Evolutionary conservation across 345 rosid genomes (phyloP).

Genomic region (Populus euphratica): DNA sequence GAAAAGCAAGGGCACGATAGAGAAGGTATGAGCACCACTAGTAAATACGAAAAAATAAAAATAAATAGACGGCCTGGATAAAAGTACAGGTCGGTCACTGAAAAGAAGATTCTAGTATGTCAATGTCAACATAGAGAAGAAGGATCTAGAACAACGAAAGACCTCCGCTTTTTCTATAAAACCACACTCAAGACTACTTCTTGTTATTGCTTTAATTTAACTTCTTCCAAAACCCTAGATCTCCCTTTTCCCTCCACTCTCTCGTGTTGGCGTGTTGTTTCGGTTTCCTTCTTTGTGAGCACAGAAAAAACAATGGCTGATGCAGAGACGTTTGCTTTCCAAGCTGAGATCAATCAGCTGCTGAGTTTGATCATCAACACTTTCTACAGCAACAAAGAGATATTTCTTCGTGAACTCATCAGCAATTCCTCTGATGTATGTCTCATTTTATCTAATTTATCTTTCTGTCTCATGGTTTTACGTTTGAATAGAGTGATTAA

Average conservation of each 20-base stretch:
- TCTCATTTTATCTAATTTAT: neutral
- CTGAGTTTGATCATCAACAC: slow-evolving; percentile 4
- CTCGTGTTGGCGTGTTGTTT: neutral
- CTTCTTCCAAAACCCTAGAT: neutral
- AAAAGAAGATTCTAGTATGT: too few relatives aligned
- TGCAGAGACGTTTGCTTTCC: slow-evolving; percentile 9
- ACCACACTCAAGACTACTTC: neutral
- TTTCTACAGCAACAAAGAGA: slow-evolving; percentile 15
- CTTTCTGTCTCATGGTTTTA: neutral
- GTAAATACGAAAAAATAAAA: too few relatives aligned
- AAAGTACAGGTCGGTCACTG: too few relatives aligned
- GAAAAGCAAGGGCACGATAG: too few relatives aligned
- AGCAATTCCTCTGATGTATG: slow-evolving; percentile 10
- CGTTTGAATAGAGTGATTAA: neutral
- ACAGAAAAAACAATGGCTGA: neutral
- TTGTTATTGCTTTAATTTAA: too few relatives aligned
- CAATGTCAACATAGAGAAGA: neutral
- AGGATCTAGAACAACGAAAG: neutral
- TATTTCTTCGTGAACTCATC: slow-evolving; percentile 8
- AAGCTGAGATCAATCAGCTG: slow-evolving; percentile 7
- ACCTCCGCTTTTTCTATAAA: neutral
- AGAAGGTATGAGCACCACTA: too few relatives aligned
- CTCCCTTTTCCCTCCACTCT: neutral
- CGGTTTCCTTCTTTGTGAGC: neutral
- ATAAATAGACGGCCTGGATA: neutral